Evolutionary conservation across 352 stramenopile species (phyloP).

Genomic region (Peronospora farinosa): DNA sequence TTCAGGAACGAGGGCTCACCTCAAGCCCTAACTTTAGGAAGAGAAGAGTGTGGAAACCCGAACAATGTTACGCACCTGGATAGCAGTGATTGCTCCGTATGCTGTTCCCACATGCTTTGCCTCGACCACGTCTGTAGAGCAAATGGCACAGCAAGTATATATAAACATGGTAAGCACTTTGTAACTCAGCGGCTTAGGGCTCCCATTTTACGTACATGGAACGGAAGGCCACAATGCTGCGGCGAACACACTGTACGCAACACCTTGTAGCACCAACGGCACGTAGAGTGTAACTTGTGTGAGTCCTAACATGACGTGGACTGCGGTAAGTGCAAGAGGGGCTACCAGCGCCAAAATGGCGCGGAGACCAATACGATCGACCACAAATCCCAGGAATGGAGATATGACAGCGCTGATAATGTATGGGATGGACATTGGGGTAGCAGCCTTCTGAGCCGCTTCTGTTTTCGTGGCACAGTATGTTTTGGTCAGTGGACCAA

Average conservation of each 20-base stretch:
- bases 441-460: constrained; percentile 64
- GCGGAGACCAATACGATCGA: constrained; percentile 86
- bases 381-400: constrained; percentile 85
- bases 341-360: constrained; percentile 78
- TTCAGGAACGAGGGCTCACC: not conserved
- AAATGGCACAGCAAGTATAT: not conserved
- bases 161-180: constrained; percentile 1
- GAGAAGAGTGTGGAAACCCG: not conserved
- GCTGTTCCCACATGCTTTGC: constrained; percentile 84
- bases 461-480: constrained; percentile 62
- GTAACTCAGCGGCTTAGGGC: not conserved
- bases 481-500: constrained; percentile 43
- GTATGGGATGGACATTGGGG: constrained; percentile 90
- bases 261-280: constrained; percentile 85
- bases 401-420: constrained; percentile 87
- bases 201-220: constrained; percentile 32
- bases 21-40: not conserved
- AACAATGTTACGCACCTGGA: constrained; percentile 51
- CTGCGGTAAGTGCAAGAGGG: constrained; percentile 63
- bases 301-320: constrained; percentile 84
- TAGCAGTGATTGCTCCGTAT: constrained; percentile 91
- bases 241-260: constrained; percentile 90
- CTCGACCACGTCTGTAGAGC: constrained; percentile 68
- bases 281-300: constrained; percentile 68
- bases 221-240: constrained; percentile 90